These are phyloP conservation scores for Backusella mclennaniae DNA, from an alignment of 192 early-diverging fungal genomes.

Conservation along the genomic window DNA sequence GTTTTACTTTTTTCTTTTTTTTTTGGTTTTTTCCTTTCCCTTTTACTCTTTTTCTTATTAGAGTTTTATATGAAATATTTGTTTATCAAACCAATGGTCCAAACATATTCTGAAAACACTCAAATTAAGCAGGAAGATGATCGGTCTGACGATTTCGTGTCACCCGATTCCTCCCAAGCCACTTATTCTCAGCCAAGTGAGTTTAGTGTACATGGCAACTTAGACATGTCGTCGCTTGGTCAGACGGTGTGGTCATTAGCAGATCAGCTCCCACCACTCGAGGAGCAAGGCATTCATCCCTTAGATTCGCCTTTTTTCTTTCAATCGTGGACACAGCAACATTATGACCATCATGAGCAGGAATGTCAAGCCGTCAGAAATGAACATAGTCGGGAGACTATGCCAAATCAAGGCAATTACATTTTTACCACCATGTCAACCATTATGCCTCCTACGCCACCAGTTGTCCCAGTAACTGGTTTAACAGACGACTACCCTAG, in stretches of 20 bases:
- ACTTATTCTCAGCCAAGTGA: not conserved
- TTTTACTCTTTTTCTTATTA: not conserved
- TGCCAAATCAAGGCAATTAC: not conserved
- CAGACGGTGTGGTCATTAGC: not conserved
- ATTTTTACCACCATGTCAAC: not conserved
- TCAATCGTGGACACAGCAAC: conserved; percentile 6
- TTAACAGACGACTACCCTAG: not conserved
- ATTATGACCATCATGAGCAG: not conserved
- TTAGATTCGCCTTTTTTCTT: not conserved
- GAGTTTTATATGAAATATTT: not conserved
- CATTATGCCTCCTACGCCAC: not conserved
- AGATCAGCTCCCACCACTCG: not conserved
- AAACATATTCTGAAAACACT: not conserved
- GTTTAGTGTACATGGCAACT: not conserved
- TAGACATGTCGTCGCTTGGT: not conserved
- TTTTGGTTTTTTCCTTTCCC: not conserved
- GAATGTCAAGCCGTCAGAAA: not conserved
- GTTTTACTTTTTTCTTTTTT: not conserved
- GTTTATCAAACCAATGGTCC: conserved; percentile 1
- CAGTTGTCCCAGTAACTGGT: not conserved
- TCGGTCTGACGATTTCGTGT: not conserved
- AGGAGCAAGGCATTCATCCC: not conserved
- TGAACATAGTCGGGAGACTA: not conserved
- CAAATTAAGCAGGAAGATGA: conserved; percentile 2
- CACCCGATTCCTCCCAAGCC: not conserved